A percentile compares a stretch with the other conserved stretches of the same genome.
Evolutionary conservation across 2,329 filamentous ascomycete species (phyloP).

Genomic region (Pseudogymnoascus sp.): DNA sequence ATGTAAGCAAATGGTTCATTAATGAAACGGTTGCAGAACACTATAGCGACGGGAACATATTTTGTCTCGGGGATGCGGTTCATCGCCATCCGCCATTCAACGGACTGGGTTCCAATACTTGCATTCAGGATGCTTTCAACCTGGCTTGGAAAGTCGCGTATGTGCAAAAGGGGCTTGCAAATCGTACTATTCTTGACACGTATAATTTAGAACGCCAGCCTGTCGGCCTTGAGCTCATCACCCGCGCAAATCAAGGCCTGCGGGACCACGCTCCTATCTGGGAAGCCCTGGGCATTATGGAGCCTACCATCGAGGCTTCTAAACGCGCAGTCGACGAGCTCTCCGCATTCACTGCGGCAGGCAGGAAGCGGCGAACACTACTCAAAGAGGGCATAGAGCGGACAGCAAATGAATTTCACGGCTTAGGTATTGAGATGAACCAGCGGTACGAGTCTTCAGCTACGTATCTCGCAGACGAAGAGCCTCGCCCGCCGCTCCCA

Average conservation of each 20-base stretch:
- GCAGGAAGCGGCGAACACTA: slow-evolving; percentile 32
- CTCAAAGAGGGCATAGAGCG: slow-evolving; percentile 37
- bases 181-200: slow-evolving; percentile 34
- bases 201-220: slow-evolving; percentile 43
- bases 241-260: slow-evolving; percentile 50
- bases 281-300: slow-evolving; percentile 39
- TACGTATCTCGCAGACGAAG: slow-evolving; percentile 40
- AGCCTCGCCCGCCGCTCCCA: slow-evolving; percentile 20
- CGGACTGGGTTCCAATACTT: slow-evolving; percentile 52
- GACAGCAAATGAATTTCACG: slow-evolving; percentile 45
- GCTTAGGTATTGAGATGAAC: slow-evolving; percentile 52
- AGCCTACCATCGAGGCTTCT: slow-evolving; percentile 34
- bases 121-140: slow-evolving; percentile 50
- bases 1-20: slow-evolving; percentile 51
- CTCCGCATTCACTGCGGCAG: slow-evolving; percentile 31
- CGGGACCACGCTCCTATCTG: slow-evolving; percentile 43
- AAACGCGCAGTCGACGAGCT: slow-evolving; percentile 36
- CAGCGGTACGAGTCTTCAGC: slow-evolving; percentile 44
- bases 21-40: slow-evolving; percentile 54
- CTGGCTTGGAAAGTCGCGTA: slow-evolving; percentile 49
- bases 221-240: slow-evolving; percentile 41
- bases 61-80: slow-evolving; percentile 51
- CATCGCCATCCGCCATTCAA: slow-evolving; percentile 53
- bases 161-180: slow-evolving; percentile 35
- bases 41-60: slow-evolving; percentile 37